Conservation (phyloP, 169 alveolate genomes). For the Cryptosporidium viatorum region DNA sequence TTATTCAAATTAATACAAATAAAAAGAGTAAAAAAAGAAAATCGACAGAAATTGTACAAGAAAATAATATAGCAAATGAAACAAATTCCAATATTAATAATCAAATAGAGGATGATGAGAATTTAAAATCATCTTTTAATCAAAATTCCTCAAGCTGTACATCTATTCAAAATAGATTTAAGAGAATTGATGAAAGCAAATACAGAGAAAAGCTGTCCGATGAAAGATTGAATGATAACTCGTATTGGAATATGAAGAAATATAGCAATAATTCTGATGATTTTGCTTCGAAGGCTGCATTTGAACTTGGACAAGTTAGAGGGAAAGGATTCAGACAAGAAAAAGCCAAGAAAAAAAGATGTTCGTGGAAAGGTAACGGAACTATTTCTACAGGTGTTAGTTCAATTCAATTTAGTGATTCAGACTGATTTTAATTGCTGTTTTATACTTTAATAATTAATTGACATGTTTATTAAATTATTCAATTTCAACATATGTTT, state of each 20-base stretch:
- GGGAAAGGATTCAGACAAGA: conserved; percentile 86
- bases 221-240: conserved; percentile 63
- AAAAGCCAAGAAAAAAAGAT: conserved; percentile 85
- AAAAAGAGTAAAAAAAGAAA: conserved; percentile 5
- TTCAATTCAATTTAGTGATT: conserved; percentile 66
- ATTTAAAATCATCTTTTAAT: background rate
- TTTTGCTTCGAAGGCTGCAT: conserved; percentile 74
- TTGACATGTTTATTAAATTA: background rate
- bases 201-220: conserved; percentile 39
- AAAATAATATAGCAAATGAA: background rate
- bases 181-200: conserved; percentile 59
- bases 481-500: background rate
- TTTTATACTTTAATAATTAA: background rate
- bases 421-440: conserved; percentile 10
- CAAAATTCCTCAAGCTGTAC: background rate
- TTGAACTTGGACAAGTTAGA: conserved; percentile 80
- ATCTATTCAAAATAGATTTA: conserved; percentile 44
- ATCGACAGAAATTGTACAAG: background rate
- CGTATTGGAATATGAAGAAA: conserved; percentile 66
- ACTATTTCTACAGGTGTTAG: conserved; percentile 62
- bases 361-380: conserved; percentile 87
- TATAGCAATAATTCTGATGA: conserved; percentile 45
- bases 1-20: background rate
- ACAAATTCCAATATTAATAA: background rate
- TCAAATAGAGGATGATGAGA: background rate